Evolutionary conservation across 2,329 filamentous ascomycete species (phyloP), one percentile per base, ranked within the genome.

Genomic region (Coniella vitis): DNA sequence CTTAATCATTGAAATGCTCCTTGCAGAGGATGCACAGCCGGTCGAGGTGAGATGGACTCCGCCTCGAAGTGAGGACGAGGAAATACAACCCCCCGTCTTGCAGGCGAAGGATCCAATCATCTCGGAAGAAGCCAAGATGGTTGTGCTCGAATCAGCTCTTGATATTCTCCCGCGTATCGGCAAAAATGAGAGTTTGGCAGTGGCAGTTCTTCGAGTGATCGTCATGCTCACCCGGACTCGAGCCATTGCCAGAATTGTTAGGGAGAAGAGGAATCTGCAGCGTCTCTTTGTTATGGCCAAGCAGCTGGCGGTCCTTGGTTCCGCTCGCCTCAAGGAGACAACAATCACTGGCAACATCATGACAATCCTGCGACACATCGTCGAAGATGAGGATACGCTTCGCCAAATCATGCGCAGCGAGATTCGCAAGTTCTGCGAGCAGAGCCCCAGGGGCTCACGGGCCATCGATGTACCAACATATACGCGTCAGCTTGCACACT

Each of bases 241-340:
- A 44, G 73, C 79, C 13, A 75, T 94, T 53, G 90, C 93, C 2
- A 78, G 81, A 55, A 73, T 78, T 38, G 76, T 97, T 40, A 87
- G 88, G 4, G 86, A 95, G 63, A 95, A 90, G 70, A 86, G 84
- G 62, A 94, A 95, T 58, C 74, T 98, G 42, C 87, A 93, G 61
- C 80, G 89, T 22, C 73, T 98, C 19, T 97, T 98, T 66, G 79
- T 96, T 45, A 95, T 97, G 87, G 83, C 91, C 49, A 95, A 94
- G 65, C 91, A 97, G 64, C 79, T 97, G 51, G 84, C 88, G 17
- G 87, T 86, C 21, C 78, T 83, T 25, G 86, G 87, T 7, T 87
- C 89, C 25, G 79, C 86, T 47, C 84, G 84, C 47, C 76, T 98
- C 9, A 74, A 70, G 53, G 73, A 76, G 36, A 73, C 70, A 2